Percentiles rank a stretch among this genome's conserved stretches.
Conservation (phyloP, 768 basidiomycete genomes). For the Dioszegia crocea region DNA sequence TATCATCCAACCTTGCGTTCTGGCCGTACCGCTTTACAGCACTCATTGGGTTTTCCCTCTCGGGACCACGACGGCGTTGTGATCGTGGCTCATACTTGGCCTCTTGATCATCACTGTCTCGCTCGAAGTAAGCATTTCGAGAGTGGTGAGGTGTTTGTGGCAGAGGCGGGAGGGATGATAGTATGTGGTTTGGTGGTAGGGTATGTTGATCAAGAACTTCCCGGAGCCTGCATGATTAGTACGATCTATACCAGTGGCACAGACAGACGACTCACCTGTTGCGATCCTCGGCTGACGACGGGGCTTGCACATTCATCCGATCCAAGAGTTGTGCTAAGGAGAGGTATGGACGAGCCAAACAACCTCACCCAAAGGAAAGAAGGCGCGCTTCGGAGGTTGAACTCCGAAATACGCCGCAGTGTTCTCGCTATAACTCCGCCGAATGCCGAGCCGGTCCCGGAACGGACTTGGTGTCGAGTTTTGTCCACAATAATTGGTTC, state of each 20-base stretch:
- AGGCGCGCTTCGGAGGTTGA: neutral
- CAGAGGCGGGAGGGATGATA: slow-evolving; percentile 26
- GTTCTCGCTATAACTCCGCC: neutral
- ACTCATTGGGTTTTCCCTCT: neutral
- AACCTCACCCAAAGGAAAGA: neutral
- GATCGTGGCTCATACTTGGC: neutral
- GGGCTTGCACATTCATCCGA: no score
- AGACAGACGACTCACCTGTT: neutral
- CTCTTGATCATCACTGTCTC: neutral
- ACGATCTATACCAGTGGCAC: neutral
- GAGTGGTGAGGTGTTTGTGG: slow-evolving; percentile 21
- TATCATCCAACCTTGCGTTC: neutral
- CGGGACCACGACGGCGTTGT: neutral
- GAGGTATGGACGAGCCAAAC: no score
- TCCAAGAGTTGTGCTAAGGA: no score
- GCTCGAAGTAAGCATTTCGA: neutral
- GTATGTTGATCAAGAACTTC: neutral
- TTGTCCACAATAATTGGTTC: no score
- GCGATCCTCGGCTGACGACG: neutral
- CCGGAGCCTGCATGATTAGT: neutral
- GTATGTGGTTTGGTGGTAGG: slow-evolving; percentile 15
- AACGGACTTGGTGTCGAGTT: no score
- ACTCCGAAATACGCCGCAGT: neutral
- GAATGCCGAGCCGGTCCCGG: neutral
- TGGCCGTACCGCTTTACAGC: neutral